These are phyloP conservation scores for Plasmodium adleri DNA, from an alignment of 169 alveolate species.

Conservation along the genomic window DNA sequence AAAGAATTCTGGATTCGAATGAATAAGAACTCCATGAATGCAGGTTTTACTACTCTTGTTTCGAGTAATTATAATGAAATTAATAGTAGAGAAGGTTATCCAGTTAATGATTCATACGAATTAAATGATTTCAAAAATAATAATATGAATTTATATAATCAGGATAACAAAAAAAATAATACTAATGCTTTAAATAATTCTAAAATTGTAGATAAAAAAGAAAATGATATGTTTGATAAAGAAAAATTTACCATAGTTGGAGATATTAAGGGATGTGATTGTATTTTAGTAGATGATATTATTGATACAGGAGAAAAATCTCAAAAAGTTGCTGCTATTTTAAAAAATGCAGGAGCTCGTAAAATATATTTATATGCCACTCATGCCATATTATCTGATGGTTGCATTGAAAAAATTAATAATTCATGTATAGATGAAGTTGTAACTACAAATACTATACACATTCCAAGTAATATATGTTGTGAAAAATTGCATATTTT, in stretches of 20 bases:
- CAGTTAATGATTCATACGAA: constrained; percentile 42
- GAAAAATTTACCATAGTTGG: constrained; percentile 91
- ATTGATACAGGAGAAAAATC: constrained; percentile 93
- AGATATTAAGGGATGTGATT: constrained; percentile 88
- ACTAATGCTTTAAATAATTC: constrained; percentile 12
- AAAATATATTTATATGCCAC: constrained; percentile 92
- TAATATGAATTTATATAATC: constrained; percentile 21
- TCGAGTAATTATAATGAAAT: constrained; percentile 51
- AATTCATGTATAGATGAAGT: constrained; percentile 85
- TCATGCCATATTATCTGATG: constrained; percentile 88
- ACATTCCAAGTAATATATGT: constrained; percentile 77
- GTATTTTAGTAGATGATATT: constrained; percentile 93
- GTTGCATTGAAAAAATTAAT: constrained; percentile 83
- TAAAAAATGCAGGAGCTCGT: constrained; percentile 90
- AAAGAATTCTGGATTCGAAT: constrained; percentile 82
- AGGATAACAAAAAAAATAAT: constrained; percentile 41
- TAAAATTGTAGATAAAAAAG: constrained; percentile 83
- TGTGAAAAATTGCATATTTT: constrained; percentile 81
- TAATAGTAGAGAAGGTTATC: constrained; percentile 61
- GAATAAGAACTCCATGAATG: constrained; percentile 76
- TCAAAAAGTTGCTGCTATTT: constrained; percentile 88
- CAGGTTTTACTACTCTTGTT: constrained; percentile 81
- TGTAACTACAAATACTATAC: constrained; percentile 84
- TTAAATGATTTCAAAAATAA: constrained; percentile 16
- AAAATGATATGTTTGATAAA: constrained; percentile 79